These are phyloP conservation scores for Anethum foeniculum DNA, from an alignment of 140 eudicot genomes.

Conservation along the genomic window DNA sequence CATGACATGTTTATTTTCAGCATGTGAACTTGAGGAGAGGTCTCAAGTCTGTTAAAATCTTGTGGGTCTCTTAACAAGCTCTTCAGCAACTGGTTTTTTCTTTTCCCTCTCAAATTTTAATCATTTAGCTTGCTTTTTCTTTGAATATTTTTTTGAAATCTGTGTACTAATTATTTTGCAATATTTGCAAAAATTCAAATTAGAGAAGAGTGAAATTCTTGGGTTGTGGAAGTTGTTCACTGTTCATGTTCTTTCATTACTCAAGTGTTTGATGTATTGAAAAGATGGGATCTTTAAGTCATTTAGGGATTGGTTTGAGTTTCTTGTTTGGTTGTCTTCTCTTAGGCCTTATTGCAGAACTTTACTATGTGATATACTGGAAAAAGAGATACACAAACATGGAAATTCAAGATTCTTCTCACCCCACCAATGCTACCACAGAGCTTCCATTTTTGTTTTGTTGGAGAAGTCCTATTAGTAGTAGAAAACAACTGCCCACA, in stretches of 20 bases:
- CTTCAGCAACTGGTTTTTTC: neutral
- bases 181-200: neutral
- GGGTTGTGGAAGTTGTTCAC: neutral
- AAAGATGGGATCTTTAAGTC: conserved; percentile 43
- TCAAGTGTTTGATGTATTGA: neutral
- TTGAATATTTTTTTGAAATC: neutral
- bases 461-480: conserved; percentile 50
- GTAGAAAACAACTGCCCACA: conserved; percentile 29
- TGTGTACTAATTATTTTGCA: neutral
- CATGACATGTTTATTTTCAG: neutral
- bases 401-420: conserved; percentile 31
- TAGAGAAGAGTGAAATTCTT: neutral
- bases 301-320: conserved; percentile 61
- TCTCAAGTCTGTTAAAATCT: neutral
- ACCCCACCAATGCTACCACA: conserved; percentile 24
- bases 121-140: neutral
- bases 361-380: conserved; percentile 73
- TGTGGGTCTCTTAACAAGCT: neutral
- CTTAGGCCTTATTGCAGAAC: conserved; percentile 60
- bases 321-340: conserved; percentile 64
- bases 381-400: conserved; percentile 37
- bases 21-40: neutral
- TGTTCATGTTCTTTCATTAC: neutral
- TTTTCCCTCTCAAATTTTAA: neutral
- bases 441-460: conserved; percentile 44